Conservation (phyloP, 1,284 basidiomycete species). For the Serendipita sp. region DNA sequence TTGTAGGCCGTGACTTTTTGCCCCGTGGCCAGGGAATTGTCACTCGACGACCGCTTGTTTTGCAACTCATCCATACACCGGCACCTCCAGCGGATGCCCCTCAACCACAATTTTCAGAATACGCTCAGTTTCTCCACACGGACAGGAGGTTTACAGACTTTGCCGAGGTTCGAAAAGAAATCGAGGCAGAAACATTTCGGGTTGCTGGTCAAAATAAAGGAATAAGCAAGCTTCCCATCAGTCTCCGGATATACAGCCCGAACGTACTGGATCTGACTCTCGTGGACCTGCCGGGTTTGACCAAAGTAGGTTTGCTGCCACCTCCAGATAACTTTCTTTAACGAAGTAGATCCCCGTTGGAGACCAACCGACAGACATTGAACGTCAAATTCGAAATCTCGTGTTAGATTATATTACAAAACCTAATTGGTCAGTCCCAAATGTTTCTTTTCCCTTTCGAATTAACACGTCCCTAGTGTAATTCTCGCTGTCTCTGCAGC, state of each 20-base stretch:
- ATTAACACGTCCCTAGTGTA: conserved; percentile 39
- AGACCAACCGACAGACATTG: conserved; percentile 89
- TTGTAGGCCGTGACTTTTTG: conserved; percentile 91
- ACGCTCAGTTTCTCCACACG: conserved; percentile 93
- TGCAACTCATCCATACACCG: conserved; percentile 88
- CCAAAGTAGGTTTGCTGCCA: conserved; percentile 49
- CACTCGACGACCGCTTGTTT: conserved; percentile 84
- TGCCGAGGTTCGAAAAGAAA: conserved; percentile 85
- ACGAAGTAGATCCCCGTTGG: conserved; percentile 65
- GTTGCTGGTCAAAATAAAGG: conserved; percentile 99
- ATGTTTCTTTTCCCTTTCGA: neutral
- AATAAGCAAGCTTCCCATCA: conserved; percentile 89
- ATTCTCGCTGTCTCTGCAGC: conserved; percentile 94
- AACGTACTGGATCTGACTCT: conserved; percentile 90
- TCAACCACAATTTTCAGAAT: conserved; percentile 52
- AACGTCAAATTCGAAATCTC: conserved; percentile 87
- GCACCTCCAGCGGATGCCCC: conserved; percentile 23
- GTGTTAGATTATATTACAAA: conserved; percentile 93
- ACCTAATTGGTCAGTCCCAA: conserved; percentile 67
- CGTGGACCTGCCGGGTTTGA: conserved; percentile 91
- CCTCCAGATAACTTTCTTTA: neutral
- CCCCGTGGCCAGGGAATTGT: conserved; percentile 91
- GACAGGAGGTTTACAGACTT: conserved; percentile 96
- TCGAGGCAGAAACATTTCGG: conserved; percentile 94
- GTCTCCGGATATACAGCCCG: conserved; percentile 87